phyloP scores from a whole-genome alignment of 768 basidiomycete species.

The Termitomyces sp. region DNA sequence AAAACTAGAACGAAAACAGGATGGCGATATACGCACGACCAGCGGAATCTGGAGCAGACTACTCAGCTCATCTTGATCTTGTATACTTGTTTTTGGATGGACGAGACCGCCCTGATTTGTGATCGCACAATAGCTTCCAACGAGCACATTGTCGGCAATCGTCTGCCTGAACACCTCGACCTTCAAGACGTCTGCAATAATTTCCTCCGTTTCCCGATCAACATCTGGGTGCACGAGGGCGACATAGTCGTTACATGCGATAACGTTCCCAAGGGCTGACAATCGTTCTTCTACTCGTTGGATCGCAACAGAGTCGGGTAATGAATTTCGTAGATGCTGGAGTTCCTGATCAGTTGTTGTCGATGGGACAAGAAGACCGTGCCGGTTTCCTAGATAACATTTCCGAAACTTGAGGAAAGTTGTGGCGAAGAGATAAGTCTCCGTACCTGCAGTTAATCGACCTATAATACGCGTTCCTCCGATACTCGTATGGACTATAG shows the following conservation, averaged over 20 bases:
- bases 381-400: slow-evolving; percentile 73
- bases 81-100: slow-evolving; percentile 94
- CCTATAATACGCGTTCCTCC: slow-evolving; percentile 93
- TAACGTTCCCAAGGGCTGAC: slow-evolving; percentile 96
- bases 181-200: slow-evolving; percentile 98
- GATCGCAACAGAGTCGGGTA: slow-evolving; percentile 90
- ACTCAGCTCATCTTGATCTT: slow-evolving; percentile 97
- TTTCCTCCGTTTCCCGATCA: slow-evolving; percentile 98
- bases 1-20: neutral
- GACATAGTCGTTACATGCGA: slow-evolving; percentile 98
- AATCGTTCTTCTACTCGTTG: slow-evolving; percentile 97
- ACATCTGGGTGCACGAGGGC: slow-evolving; percentile 98
- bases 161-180: slow-evolving; percentile 99
- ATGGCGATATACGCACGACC: slow-evolving; percentile 58
- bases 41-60: slow-evolving; percentile 91
- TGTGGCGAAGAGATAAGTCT: neutral
- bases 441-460: slow-evolving; percentile 82
- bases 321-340: slow-evolving; percentile 93
- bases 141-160: slow-evolving; percentile 93
- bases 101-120: slow-evolving; percentile 97
- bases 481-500: slow-evolving; percentile 95
- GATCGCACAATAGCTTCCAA: slow-evolving; percentile 93
- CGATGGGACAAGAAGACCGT: slow-evolving; percentile 94
- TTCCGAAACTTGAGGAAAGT: neutral
- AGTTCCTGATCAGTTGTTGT: slow-evolving; percentile 98